Evolutionary conservation across 2,329 filamentous ascomycete genomes (phyloP), one percentile per base, ranked within the genome.

Genomic region (Pochonia chlamydosporia): DNA sequence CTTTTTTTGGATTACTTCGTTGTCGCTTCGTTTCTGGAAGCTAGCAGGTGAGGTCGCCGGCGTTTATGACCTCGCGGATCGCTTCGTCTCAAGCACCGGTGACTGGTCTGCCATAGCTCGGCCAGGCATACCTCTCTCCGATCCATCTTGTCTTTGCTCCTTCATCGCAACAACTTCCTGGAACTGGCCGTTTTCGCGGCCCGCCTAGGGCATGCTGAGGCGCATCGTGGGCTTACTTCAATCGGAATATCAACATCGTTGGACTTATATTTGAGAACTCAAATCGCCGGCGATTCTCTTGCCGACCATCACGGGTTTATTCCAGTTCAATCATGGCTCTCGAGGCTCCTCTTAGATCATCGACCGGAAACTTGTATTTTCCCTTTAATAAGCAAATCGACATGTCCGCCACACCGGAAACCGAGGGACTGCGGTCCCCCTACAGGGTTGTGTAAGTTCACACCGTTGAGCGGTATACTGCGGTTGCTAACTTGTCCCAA

Each of bases 311-410:
- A 20, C 41, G 40, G 39, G 18, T 37, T 28, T 18, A 28, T 28
- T 26, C 2, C 47, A 24, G 14, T 23, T 25, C 16, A 54, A 50
- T 51, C 56, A 63, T 69, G 66, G 61, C 67, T 55, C 59, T 70
- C 53, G 59, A 69, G 67, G 80, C 74, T 60, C 81, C 81, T 50
- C 63, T 86, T 57, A 72, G 81, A 59, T 78, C 80, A 52, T 85
- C 82, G 51, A 78, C 78, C 49, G 78, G 75, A 61, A 78, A 57
- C 50, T 41, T 67, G 42, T 62, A 64, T 40, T 68, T 66, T 47
- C 56, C 57, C 20, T 65, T 66, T 37, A 50, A 72, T 41, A 73
- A 73, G 54, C 70, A 73, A 52, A 73, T 52, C 53, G 59, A 82
- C 42, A 78, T 82, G 68, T 75, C 78, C 43, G 57, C 73, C n/a